Conservation (phyloP, 2,329 filamentous ascomycete genomes). For the Harringtonia aguacate region DNA sequence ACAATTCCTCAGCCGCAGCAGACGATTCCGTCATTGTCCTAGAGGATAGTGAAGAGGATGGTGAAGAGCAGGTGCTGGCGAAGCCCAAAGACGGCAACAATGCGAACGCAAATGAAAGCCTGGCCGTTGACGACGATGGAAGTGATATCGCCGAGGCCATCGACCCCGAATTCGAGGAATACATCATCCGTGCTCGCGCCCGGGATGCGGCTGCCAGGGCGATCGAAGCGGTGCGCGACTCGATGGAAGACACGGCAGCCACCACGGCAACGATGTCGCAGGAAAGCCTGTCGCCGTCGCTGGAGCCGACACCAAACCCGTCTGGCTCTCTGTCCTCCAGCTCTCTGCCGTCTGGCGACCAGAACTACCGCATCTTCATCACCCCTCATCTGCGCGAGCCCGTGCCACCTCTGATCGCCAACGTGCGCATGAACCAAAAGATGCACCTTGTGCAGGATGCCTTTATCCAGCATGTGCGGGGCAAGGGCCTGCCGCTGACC, state of each 20-base stretch:
- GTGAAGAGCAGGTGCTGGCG: too few species aligned
- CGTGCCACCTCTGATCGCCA: constrained; percentile 39
- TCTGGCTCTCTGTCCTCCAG: too few species aligned
- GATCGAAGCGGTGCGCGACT: constrained; percentile 3
- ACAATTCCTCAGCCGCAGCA: neutral
- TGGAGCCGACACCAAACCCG: neutral
- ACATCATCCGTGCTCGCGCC: constrained; percentile 11
- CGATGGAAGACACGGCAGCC: neutral
- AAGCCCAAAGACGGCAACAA: too few species aligned
- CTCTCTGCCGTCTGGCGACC: neutral
- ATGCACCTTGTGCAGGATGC: constrained; percentile 55
- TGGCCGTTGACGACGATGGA: neutral
- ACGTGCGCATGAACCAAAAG: constrained; percentile 54
- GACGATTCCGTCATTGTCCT: constrained; percentile 5
- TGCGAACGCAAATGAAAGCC: too few species aligned
- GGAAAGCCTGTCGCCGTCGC: neutral
- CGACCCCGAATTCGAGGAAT: constrained; percentile 12
- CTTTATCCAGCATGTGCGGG: constrained; percentile 57
- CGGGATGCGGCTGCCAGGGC: constrained; percentile 8
- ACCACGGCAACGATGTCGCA: neutral
- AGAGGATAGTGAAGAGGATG: constrained; percentile 3
- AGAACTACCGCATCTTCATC: constrained; percentile 44
- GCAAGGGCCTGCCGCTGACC: constrained; percentile 27
- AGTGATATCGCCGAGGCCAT: constrained; percentile 10
- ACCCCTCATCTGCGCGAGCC: constrained; percentile 47